Evolutionary conservation across 2,329 filamentous ascomycete genomes (phyloP).

Genomic region (Amauroascus niger): DNA sequence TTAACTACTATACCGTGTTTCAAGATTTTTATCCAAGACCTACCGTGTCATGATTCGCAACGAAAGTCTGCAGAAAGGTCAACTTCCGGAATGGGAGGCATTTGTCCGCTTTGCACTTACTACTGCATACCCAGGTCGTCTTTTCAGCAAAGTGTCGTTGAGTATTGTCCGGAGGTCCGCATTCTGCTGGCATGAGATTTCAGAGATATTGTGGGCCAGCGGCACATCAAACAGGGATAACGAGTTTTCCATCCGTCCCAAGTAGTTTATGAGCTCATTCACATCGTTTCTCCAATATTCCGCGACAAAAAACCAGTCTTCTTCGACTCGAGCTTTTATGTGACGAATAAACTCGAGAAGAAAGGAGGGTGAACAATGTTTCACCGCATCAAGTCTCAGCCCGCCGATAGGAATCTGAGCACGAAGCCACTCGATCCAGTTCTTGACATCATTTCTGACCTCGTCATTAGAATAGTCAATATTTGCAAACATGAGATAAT

Average conservation of each 20-base stretch:
- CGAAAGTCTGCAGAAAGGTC: constrained; percentile 44
- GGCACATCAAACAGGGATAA: constrained; percentile 58
- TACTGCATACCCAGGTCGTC: constrained; percentile 48
- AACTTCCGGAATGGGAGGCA: not conserved
- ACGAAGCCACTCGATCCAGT: constrained; percentile 60
- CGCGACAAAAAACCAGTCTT: constrained; percentile 55
- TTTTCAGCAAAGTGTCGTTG: constrained; percentile 49
- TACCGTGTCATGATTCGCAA: constrained; percentile 62
- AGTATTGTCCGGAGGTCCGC: constrained; percentile 57
- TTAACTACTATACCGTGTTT: not conserved
- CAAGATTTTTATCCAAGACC: constrained; percentile 12
- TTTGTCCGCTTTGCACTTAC: constrained; percentile 34
- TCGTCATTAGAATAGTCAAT: constrained; percentile 56
- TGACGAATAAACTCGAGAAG: constrained; percentile 53
- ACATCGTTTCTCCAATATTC: constrained; percentile 59
- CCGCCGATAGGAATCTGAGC: constrained; percentile 52
- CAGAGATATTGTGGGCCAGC: constrained; percentile 57
- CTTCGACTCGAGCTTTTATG: constrained; percentile 44
- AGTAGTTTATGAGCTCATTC: constrained; percentile 47
- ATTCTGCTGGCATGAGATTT: constrained; percentile 46
- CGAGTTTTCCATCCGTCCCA: constrained; percentile 49
- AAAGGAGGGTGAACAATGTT: constrained; percentile 62
- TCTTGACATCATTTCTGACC: constrained; percentile 53
- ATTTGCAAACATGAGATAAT: constrained; percentile 63
- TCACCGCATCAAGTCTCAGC: constrained; percentile 61